These are phyloP conservation scores for Vachellia pachyceras DNA, from an alignment of 306 rosid genomes.

Conservation along the genomic window DNA sequence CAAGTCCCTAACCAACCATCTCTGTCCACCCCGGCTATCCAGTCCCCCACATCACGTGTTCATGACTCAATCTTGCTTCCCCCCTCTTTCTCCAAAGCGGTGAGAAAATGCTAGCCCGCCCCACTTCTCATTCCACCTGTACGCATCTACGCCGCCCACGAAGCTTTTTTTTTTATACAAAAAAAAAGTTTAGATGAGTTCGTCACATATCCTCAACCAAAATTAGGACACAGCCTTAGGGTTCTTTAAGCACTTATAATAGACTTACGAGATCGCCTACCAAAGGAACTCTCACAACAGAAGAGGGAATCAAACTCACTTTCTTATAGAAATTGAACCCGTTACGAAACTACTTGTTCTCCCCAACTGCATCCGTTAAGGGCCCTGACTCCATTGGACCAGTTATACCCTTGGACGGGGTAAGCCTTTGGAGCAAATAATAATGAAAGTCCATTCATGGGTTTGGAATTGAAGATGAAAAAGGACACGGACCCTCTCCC, in stretches of 20 bases:
- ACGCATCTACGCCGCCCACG: neutral
- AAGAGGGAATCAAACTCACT: too few relatives aligned
- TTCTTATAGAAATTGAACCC: too few relatives aligned
- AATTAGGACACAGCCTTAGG: too few relatives aligned
- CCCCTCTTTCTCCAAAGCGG: neutral
- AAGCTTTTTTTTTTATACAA: too few relatives aligned
- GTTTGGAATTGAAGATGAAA: neutral
- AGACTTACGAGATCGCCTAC: too few relatives aligned
- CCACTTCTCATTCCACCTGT: neutral
- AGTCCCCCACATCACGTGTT: conserved; percentile 38
- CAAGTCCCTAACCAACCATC: conserved; percentile 40
- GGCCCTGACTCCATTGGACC: neutral
- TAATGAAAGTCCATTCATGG: neutral
- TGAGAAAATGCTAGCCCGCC: neutral
- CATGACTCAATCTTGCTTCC: neutral
- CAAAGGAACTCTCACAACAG: too few relatives aligned
- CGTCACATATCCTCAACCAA: too few relatives aligned
- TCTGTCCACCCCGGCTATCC: conserved; percentile 32
- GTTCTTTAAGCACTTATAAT: too few relatives aligned
- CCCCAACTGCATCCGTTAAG: neutral
- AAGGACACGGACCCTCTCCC: neutral
- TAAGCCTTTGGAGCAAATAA: neutral
- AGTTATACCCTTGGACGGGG: neutral
- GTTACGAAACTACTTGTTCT: too few relatives aligned
- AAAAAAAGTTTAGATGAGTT: too few relatives aligned